These are phyloP conservation scores for Monosporascus sp. DNA, from an alignment of 2,329 filamentous ascomycete genomes.

Conservation along the genomic window DNA sequence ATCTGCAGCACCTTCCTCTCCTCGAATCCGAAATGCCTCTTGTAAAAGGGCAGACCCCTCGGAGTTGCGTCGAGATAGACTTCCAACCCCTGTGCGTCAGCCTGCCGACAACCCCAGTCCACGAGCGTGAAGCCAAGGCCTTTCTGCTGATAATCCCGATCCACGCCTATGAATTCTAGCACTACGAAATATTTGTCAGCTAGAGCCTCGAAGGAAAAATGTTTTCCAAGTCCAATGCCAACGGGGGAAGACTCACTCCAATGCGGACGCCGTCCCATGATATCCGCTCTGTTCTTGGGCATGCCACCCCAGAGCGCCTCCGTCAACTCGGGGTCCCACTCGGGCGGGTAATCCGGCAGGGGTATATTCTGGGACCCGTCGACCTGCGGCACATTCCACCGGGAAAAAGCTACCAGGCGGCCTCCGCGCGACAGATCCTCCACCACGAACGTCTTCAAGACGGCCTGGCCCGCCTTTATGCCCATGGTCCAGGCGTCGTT, in stretches of 20 bases:
- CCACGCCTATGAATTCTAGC: constrained; percentile 7
- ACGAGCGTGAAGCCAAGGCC: constrained; percentile 2
- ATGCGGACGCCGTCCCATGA: constrained; percentile 8
- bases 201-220: background rate
- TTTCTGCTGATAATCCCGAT: constrained; percentile 6
- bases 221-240: background rate
- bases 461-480: constrained; percentile 2
- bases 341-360: constrained; percentile 1
- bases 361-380: constrained; percentile 8
- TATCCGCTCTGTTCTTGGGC: constrained; percentile 1
- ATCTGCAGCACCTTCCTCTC: background rate
- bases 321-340: constrained; percentile 8
- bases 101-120: constrained; percentile 6
- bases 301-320: constrained; percentile 9
- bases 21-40: constrained; percentile 5
- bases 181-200: background rate
- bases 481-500: constrained; percentile 6
- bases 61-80: constrained; percentile 8
- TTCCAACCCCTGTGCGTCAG: constrained; percentile 1
- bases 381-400: constrained; percentile 8
- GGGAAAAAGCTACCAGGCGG: constrained; percentile 5
- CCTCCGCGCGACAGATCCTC: constrained; percentile 3
- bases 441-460: constrained; percentile 10
- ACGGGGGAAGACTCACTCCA: constrained; percentile 7
- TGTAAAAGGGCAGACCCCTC: constrained; percentile 7